Evolutionary conservation across 768 basidiomycete genomes (phyloP).

Genomic region (Lentinula guzmanii): DNA sequence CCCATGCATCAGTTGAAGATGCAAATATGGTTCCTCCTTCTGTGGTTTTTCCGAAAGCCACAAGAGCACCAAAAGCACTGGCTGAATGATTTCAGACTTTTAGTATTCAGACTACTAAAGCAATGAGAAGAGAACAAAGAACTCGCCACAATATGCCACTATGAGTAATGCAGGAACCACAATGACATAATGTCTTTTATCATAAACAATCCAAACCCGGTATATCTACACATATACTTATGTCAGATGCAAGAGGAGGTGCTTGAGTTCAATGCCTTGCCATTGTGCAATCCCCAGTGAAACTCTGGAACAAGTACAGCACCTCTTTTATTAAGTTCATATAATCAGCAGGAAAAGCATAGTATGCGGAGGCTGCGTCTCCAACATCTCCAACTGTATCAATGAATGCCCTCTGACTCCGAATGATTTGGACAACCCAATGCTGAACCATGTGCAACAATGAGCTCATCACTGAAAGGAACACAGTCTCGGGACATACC

Average conservation of each 20-base stretch:
- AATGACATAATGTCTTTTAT: not conserved
- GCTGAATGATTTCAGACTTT: not conserved
- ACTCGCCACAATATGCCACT: not conserved
- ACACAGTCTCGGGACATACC: not conserved
- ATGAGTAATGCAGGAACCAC: not conserved
- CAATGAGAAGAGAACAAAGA: not conserved
- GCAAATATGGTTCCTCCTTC: not conserved
- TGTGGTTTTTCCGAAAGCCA: not conserved
- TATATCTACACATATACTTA: not conserved
- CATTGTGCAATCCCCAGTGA: constrained; percentile 1
- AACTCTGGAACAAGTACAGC: not conserved
- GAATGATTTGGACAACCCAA: constrained; percentile 1
- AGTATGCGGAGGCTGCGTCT: not conserved
- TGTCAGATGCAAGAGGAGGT: not conserved
- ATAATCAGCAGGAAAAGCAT: not conserved
- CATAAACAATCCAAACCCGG: not conserved
- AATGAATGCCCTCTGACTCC: constrained; percentile 1
- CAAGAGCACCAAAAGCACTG: not conserved
- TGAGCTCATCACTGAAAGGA: not conserved
- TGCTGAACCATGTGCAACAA: not conserved
- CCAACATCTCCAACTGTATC: not conserved
- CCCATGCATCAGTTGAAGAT: not conserved
- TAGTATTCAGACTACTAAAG: not conserved
- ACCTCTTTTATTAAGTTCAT: not conserved
- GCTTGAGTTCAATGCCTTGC: not conserved